A percentile compares a stretch with the other conserved stretches of the same genome.
These are phyloP conservation scores for Phaeoacremonium minimum DNA, from an alignment of 2,329 filamentous ascomycete species.

Conservation along the genomic window DNA sequence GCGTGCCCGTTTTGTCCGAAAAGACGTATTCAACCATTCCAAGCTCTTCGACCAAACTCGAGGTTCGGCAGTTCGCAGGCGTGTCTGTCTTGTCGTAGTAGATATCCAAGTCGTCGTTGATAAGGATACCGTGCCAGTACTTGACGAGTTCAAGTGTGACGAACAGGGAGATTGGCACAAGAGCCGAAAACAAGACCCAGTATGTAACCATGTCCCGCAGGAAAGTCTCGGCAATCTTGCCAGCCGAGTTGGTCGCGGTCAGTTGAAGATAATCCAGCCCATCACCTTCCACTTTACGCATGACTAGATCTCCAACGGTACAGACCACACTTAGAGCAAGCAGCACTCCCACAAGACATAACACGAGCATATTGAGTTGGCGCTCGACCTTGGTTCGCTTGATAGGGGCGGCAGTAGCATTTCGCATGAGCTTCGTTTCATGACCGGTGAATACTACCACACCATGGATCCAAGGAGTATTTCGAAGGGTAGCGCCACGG, in stretches of 20 bases:
- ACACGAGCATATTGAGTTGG: conserved; percentile 88
- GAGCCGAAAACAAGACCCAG: conserved; percentile 94
- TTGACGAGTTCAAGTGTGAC: conserved; percentile 98
- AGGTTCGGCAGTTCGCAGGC: conserved; percentile 91
- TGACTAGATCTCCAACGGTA: conserved; percentile 84
- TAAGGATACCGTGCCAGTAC: conserved; percentile 95
- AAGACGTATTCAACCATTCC: conserved; percentile 99
- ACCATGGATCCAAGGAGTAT: conserved; percentile 96
- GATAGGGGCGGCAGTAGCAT: conserved; percentile 94
- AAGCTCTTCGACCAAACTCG: conserved; percentile 91
- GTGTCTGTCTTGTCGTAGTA: conserved; percentile 96
- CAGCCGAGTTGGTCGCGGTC: conserved; percentile 49
- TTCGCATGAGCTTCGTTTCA: conserved; percentile 98
- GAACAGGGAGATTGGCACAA: conserved; percentile 96
- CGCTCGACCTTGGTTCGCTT: conserved; percentile 95
- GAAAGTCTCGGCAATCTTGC: conserved; percentile 67
- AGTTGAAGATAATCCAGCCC: conserved; percentile 73
- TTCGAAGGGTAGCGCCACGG: conserved; percentile 87
- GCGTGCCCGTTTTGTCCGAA: conserved; percentile 93
- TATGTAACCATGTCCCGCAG: conserved; percentile 95
- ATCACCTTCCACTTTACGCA: conserved; percentile 58
- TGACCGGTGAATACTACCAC: conserved; percentile 96
- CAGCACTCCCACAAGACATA: conserved; percentile 83
- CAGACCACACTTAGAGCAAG: conserved; percentile 82
- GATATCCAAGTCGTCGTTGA: conserved; percentile 96